Percentiles rank a stretch among this genome's conserved stretches.
phyloP scores from a whole-genome alignment of 1,139 yeast genomes.

The Kurtzmaniella quercitrusa region DNA sequence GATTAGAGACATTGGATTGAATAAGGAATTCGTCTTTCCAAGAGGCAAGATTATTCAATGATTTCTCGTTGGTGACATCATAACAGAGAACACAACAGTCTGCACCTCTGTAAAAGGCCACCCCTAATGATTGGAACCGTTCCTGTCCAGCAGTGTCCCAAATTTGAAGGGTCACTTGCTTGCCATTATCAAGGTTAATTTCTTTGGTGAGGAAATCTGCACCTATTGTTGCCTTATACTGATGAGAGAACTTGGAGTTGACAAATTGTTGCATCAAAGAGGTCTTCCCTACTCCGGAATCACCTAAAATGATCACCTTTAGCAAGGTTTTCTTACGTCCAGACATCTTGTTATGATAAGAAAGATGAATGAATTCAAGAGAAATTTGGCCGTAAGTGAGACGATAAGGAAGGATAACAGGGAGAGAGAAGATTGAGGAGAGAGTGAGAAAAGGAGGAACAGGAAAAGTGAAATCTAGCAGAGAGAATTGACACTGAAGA shows the following conservation, averaged over 20 bases:
- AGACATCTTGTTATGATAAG: constrained; percentile 44
- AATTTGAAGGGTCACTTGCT: constrained; percentile 77
- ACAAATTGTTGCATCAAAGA: constrained; percentile 96
- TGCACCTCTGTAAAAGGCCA: constrained; percentile 96
- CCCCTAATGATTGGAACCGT: constrained; percentile 93
- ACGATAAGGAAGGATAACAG: too few species aligned
- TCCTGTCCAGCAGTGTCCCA: constrained; percentile 99
- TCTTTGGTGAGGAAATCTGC: constrained; percentile 96
- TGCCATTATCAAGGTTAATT: constrained; percentile 70
- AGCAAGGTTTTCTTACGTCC: constrained; percentile 83
- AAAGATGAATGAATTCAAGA: neutral
- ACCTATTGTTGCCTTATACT: constrained; percentile 96
- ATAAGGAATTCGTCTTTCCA: constrained; percentile 96
- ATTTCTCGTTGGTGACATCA: constrained; percentile 90
- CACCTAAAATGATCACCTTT: constrained; percentile 93
- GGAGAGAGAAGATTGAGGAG: too few species aligned
- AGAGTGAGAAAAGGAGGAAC: neutral
- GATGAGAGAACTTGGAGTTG: constrained; percentile 90
- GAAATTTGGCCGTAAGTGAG: neutral
- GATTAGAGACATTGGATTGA: constrained; percentile 89
- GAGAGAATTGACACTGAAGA: neutral
- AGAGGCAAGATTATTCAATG: constrained; percentile 81
- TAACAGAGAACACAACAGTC: constrained; percentile 96
- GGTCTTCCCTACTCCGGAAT: constrained; percentile 97
- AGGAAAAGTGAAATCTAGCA: neutral